Conservation (phyloP, 305 asterid species). For the Striga hermonthica region DNA sequence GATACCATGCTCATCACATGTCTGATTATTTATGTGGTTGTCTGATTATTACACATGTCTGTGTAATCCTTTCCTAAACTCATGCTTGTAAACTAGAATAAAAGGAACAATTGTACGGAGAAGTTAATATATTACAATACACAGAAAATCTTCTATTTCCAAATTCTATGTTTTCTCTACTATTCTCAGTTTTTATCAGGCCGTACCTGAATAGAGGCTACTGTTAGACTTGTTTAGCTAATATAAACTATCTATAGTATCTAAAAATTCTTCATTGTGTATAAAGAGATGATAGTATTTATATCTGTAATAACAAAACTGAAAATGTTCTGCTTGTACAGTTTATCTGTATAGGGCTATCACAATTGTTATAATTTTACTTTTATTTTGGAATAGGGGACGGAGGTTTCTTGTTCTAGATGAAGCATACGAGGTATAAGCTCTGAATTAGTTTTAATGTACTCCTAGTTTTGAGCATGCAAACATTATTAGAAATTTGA, state of each 20-base stretch:
- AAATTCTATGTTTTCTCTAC: too few relatives aligned
- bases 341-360: slow-evolving; percentile 19
- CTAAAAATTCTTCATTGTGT: too few relatives aligned
- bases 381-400: slow-evolving; percentile 52
- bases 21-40: too few relatives aligned
- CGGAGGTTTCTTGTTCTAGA: slow-evolving; percentile 74
- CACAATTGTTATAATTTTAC: slow-evolving; percentile 27
- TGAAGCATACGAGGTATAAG: slow-evolving; percentile 62
- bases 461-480: background rate
- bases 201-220: background rate
- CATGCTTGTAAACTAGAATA: too few relatives aligned
- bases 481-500: slow-evolving; percentile 11
- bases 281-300: slow-evolving; percentile 13
- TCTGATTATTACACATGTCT: too few relatives aligned
- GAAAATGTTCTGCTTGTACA: slow-evolving; percentile 24
- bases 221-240: background rate
- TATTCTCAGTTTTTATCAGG: too few relatives aligned
- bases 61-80: too few relatives aligned
- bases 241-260: slow-evolving; percentile 9
- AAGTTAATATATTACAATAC: too few relatives aligned
- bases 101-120: too few relatives aligned
- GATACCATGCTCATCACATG: too few relatives aligned
- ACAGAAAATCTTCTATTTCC: too few relatives aligned
- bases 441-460: slow-evolving; percentile 4
- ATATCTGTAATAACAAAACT: slow-evolving; percentile 4